phyloP scores from a whole-genome alignment of 805 yeast species.

The Teunomyces barrocoloradensis region DNA sequence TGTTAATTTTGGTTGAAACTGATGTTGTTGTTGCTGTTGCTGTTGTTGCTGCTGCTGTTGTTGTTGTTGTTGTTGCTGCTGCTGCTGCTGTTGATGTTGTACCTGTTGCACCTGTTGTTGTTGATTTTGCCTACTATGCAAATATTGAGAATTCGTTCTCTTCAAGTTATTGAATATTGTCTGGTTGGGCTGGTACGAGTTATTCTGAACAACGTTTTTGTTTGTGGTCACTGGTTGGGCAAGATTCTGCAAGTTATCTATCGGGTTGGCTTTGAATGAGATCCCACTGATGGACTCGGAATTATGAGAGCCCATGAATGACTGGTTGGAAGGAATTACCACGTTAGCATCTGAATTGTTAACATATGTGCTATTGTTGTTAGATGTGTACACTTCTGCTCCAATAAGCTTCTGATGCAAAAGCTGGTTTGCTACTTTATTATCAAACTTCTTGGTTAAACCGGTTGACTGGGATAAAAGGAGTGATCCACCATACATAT shows the following conservation, averaged over 20 bases:
- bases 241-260: conserved; percentile 13
- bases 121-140: conserved; percentile 19
- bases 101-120: not conserved
- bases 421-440: conserved; percentile 6
- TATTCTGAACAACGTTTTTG: conserved; percentile 29
- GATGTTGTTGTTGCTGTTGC: conserved; percentile 4
- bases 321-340: conserved; percentile 8
- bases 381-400: conserved; percentile 7
- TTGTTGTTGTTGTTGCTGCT: conserved; percentile 10
- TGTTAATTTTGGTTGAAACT: not conserved
- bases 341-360: conserved; percentile 2
- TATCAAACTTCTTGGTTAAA: conserved; percentile 32
- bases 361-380: not conserved
- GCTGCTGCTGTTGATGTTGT: conserved; percentile 12
- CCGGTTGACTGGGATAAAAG: conserved; percentile 45
- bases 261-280: conserved; percentile 31
- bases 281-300: conserved; percentile 29
- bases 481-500: conserved; percentile 42
- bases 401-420: conserved; percentile 9
- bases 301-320: conserved; percentile 6
- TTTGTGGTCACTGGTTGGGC: conserved; percentile 35
- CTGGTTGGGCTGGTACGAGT: conserved; percentile 43
- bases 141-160: conserved; percentile 37
- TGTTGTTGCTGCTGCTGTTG: conserved; percentile 3
- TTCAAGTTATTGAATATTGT: conserved; percentile 41